Evolutionary conservation across 176 grass and related monocot genomes (phyloP), one percentile per base, ranked within the genome.

Genomic region (Ensete ventricosum): DNA sequence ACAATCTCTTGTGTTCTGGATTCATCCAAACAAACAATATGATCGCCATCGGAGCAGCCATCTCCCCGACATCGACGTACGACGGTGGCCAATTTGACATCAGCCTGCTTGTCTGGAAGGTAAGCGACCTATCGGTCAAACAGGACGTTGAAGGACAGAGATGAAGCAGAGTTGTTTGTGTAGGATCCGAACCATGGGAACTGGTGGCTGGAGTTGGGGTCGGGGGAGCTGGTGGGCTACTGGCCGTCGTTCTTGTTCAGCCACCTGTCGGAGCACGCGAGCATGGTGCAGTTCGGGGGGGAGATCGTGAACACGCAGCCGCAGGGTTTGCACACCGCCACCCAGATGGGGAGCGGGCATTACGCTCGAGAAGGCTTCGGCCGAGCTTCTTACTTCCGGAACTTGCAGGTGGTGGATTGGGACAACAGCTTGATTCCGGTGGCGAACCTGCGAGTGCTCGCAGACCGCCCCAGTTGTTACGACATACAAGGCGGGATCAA

Each of bases 231-330:
- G 9, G 67, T 97, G 2, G 93, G 93, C 9, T 97, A 93, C 74
- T 93, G 93, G 93, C 93, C 93, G 53, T 86, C 93, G 20, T 81
- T 86, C 60, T 54, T 93, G n/a, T 97, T 97, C 76, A 92, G 76
- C 34, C 85, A 97, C 75, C 82, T 97, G 79, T 88, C 87, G 34
- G 78, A 83, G 64, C 87, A 90, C 59, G 90, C 87, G 19, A 87
- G 85, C 70, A 92, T 97, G 93, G 85, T 97, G 81, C 92, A 96
- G 74, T 96, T 92, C 10, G 89, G 92, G 3, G 92, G 92, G 13
- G 92, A 96, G 88, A 54, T 96, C 1, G 81, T 92, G 2, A 96
- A 96, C 74, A 78, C 75, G 1, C 76, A 76, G 68, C 79, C 81
- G 34, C 67, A 78, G 6, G 89, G 92, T 2, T 63, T 69, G 16